These are phyloP conservation scores for Aspergillus haitiensis DNA, from an alignment of 495 filamentous ascomycete genomes.

Conservation along the genomic window DNA sequence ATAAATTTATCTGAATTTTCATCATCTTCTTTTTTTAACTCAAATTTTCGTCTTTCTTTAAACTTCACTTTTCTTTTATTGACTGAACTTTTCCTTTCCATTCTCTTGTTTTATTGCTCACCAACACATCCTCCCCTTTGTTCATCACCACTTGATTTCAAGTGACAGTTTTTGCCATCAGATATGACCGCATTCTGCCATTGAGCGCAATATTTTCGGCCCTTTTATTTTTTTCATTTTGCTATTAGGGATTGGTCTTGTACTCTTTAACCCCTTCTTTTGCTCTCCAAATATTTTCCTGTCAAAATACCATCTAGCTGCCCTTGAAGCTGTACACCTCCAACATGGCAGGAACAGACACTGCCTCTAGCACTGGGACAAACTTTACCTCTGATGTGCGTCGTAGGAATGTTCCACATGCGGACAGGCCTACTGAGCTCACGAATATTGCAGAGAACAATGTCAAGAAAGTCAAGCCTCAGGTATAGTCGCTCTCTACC, in stretches of 20 bases:
- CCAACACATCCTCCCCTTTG: conserved; percentile 3
- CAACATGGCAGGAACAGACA: conserved; percentile 36
- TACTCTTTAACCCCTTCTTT: neutral
- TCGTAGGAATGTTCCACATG: conserved; percentile 68
- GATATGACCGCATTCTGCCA: conserved; percentile 17
- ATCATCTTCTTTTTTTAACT: conserved; percentile 1
- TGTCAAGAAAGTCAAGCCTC: conserved; percentile 60
- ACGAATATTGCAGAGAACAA: conserved; percentile 47
- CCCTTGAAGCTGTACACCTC: conserved; percentile 1
- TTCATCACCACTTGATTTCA: conserved; percentile 9
- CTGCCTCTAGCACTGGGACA: conserved; percentile 63
- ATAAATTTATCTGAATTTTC: neutral
- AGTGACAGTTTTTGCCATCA: conserved; percentile 8
- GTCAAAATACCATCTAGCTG: neutral
- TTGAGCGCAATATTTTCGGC: conserved; percentile 1
- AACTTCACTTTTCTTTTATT: conserved; percentile 13
- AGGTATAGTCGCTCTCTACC: conserved; percentile 28
- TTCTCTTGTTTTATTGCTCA: neutral
- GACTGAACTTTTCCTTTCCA: conserved; percentile 1
- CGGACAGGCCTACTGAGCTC: conserved; percentile 41
- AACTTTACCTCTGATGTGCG: conserved; percentile 66
- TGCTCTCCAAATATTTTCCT: neutral
- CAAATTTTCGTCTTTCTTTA: conserved; percentile 11
- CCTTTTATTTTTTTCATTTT: conserved; percentile 2
- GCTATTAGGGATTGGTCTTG: neutral